Base-by-base conservation (phyloP, 2,329 filamentous ascomycete genomes). In the Capronia coronata region DNA sequence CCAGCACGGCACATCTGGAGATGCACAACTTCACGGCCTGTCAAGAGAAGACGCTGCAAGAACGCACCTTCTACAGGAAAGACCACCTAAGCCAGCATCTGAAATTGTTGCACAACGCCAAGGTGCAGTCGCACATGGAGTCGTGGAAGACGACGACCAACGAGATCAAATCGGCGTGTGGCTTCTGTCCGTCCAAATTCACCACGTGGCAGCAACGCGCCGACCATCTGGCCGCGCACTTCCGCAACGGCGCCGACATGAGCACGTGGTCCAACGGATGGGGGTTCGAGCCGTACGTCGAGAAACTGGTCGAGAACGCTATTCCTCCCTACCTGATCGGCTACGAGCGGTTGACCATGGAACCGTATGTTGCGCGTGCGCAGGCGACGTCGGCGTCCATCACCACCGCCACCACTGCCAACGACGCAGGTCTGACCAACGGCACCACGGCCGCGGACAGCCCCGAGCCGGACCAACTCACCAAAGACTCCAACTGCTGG, bases 61-160 rank as follows among this genome's bases (percentile, higher is more conserved):
- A 80, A 49, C 71, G 79, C 29, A 79, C 76, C 0, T 80, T 80
- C 62, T 79, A 76, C 59, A 68, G 77, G 8, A 80, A 80, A 61
- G 77, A 80, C 52, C 77, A 80, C 57, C 65, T 80, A 0, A 65
- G 74, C 37, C 77, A 80, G 58, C 77, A 80, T 61, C 61, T 80
- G 30, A 70, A 75, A n/a, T 64, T 79, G 21, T 74, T 78, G 64
- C 77, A 79, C 56, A 69, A 68, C 30, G 72, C 71, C 52, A 73
- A 73, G 51, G 71, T 77, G 64, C 56, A 67, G 4, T 64, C 65
- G 21, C 50, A 55, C 32, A 78, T 80, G 67, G 74, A 79, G 6
- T 64, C 63, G 3, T 82, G 78, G 77, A 77, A 77, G 60, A 69
- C 69, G 6, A 69, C 72, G 22, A 69, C 69, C 1, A 67, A 68